phyloP scores from a whole-genome alignment of 305 asterid genomes.

The Fraxinus floribunda region DNA sequence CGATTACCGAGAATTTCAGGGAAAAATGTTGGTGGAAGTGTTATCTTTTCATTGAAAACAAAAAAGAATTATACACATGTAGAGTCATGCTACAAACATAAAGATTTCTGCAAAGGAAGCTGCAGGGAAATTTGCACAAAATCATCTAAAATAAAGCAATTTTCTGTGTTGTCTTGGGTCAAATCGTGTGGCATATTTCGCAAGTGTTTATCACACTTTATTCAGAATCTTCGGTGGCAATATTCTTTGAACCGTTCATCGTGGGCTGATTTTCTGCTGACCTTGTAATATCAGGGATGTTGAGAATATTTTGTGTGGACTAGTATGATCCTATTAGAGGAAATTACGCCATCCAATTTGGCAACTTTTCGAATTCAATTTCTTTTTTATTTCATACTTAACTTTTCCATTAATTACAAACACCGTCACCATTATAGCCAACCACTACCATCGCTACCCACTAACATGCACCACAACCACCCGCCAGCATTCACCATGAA shows the following conservation, averaged over 20 bases:
- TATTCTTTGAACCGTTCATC: too few relatives aligned
- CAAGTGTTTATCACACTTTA: too few relatives aligned
- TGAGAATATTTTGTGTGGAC: not conserved
- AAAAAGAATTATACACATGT: not conserved
- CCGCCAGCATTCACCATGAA: not conserved
- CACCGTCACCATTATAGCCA: not conserved
- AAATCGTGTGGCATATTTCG: too few relatives aligned
- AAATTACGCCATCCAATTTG: not conserved
- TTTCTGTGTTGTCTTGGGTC: too few relatives aligned
- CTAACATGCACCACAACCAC: not conserved
- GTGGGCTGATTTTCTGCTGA: too few relatives aligned
- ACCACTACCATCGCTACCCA: not conserved
- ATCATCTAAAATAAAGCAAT: too few relatives aligned
- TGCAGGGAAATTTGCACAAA: not conserved
- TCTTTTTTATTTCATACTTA: not conserved
- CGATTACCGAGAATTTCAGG: not conserved
- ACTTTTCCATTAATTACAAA: not conserved
- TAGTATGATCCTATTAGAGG: not conserved
- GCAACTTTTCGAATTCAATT: not conserved
- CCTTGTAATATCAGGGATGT: too few relatives aligned
- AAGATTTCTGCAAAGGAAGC: not conserved
- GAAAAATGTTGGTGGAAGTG: not conserved
- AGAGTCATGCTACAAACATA: not conserved
- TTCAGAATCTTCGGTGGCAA: not conserved
- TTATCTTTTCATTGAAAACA: too few relatives aligned